Base-by-base conservation (phyloP, 306 rosid genomes). In the Fragaria nilgerrensis region DNA sequence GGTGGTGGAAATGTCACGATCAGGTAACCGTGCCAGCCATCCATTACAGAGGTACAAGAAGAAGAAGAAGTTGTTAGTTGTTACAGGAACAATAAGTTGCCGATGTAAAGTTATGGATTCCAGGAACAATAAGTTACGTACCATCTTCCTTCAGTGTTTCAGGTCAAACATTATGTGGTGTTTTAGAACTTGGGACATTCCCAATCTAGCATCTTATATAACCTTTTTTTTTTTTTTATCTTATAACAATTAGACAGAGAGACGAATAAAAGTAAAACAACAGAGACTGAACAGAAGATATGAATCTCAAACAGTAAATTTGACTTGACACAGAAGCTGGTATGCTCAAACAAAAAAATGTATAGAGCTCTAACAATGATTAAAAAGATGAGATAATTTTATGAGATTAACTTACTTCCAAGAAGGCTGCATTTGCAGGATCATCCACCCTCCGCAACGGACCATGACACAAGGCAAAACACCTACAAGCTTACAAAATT, bases 371-470 rank as follows among this genome's bases (percentile, higher is more conserved):
- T 23, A 2, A 66, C 12, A 19, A 36, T 50, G 36, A 55, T 36
- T 16, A 41, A 70, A 29, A 72, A 43, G 17, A 53, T 16, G 10
- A 76, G 65, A 61, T 11, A 48, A 39, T 36, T 67, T 48, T 45
- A 78, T 58, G 7, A 56, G 36, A 37, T 0, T 4, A 80, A 81
- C 43, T 70, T 92, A 88, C 98, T 96, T 90, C 91, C 72, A 90
- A 79, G 82, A 92, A 94, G 1, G 88, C 75, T 9, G 92, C 95
- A 86, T 94, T 94, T 79, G 68, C 90, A 1, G 97, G 98, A 86
- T 94, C 98, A 70, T 92, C 91, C 36, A 90, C 69, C 53, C 84
- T 81, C 69, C 98, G 72, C 25, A 89, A 47, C 41, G 97, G 95
- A 67, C 98, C 98, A 37, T 37, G 39, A 37, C 39, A 37, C 7